Evolutionary conservation across 108 stramenopile genomes (phyloP).

Genomic region (Nannochloropsis granulata): DNA sequence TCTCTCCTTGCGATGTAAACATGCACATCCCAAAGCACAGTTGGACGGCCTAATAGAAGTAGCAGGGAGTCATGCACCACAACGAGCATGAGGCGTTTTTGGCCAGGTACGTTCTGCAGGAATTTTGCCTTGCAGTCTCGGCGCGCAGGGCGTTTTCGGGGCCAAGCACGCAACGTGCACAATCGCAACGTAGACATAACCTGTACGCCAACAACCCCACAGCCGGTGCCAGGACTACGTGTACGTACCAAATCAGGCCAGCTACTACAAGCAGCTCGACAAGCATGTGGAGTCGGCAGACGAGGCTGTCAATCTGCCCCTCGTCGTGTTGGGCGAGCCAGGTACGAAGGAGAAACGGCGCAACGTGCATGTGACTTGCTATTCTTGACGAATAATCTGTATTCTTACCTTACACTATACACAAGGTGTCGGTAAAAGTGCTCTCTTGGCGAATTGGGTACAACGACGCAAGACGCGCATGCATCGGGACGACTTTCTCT

Average conservation of each 20-base stretch:
- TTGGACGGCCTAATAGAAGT: no score
- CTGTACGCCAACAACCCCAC: background rate
- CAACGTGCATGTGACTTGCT: background rate
- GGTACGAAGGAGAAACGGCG: background rate
- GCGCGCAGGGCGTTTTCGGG: no score
- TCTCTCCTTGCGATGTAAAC: no score
- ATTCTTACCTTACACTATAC: background rate
- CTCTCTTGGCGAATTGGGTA: conserved; percentile 43
- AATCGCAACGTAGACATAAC: background rate
- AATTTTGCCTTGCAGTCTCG: background rate
- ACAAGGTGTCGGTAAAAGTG: conserved; percentile 41
- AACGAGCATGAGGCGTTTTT: conserved; percentile 46
- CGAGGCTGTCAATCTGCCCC: conserved; percentile 36
- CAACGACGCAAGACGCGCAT: conserved; percentile 8
- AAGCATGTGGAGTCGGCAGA: conserved; percentile 31
- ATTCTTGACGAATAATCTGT: background rate
- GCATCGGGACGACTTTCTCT: conserved; percentile 42
- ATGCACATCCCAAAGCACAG: no score
- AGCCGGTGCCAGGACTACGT: conserved; percentile 37
- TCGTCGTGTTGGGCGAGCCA: conserved; percentile 28
- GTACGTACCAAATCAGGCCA: conserved; percentile 30
- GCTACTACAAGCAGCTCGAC: conserved; percentile 16
- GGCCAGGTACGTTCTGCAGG: conserved; percentile 1
- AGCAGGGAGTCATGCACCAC: background rate
- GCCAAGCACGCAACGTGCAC: no score